These are phyloP conservation scores for Microdochium nivale DNA, from an alignment of 2,329 filamentous ascomycete species.

Conservation along the genomic window DNA sequence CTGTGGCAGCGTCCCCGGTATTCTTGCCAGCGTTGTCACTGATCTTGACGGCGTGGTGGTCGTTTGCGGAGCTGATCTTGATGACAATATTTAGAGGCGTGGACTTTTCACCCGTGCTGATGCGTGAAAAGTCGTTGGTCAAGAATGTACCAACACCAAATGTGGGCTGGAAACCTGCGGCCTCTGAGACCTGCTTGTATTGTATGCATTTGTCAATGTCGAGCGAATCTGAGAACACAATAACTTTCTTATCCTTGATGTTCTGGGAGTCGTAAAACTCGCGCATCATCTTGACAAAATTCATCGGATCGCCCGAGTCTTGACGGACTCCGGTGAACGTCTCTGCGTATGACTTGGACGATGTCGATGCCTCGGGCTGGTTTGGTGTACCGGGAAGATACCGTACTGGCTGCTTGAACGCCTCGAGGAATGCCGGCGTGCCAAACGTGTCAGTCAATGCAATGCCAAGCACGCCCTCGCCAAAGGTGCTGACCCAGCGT, in stretches of 20 bases:
- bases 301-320: slow-evolving; percentile 78
- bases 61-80: slow-evolving; percentile 80
- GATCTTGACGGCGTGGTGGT: slow-evolving; percentile 82
- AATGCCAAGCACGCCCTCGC: slow-evolving; percentile 73
- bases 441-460: slow-evolving; percentile 96
- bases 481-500: slow-evolving; percentile 90
- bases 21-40: slow-evolving; percentile 91
- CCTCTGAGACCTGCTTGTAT: slow-evolving; percentile 79
- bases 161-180: slow-evolving; percentile 70
- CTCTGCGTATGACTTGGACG: slow-evolving; percentile 62
- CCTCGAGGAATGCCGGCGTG: slow-evolving; percentile 76
- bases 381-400: slow-evolving; percentile 30
- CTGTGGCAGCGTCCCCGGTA: slow-evolving; percentile 73
- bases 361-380: slow-evolving; percentile 27
- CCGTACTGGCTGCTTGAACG: slow-evolving; percentile 62
- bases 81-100: slow-evolving; percentile 95
- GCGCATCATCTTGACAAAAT: slow-evolving; percentile 71
- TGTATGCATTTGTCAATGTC: slow-evolving; percentile 85
- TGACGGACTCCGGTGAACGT: slow-evolving; percentile 79
- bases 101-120: slow-evolving; percentile 70
- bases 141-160: slow-evolving; percentile 95
- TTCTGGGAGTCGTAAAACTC: slow-evolving; percentile 71
- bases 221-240: slow-evolving; percentile 93
- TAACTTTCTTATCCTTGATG: slow-evolving; percentile 72
- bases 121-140: slow-evolving; percentile 84